Conservation (phyloP, 1,139 yeast species). For the Hyphopichia wangnamkhiaoensis region DNA sequence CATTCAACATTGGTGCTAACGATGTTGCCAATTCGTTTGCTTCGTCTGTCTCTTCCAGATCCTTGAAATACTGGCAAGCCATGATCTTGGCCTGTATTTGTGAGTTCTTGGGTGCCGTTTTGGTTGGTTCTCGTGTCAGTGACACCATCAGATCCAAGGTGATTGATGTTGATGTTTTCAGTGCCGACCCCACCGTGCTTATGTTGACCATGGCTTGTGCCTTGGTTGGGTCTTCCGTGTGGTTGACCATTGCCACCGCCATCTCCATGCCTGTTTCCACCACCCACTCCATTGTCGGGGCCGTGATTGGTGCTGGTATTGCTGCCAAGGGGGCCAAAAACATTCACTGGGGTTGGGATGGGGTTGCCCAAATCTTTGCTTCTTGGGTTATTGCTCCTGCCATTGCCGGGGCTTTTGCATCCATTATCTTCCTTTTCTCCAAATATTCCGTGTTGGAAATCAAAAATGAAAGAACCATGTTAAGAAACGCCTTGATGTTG, state of each 20-base stretch:
- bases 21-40: slow-evolving; percentile 84
- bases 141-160: slow-evolving; percentile 68
- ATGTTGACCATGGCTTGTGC: slow-evolving; percentile 80
- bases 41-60: slow-evolving; percentile 69
- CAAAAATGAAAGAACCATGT: slow-evolving; percentile 41
- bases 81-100: slow-evolving; percentile 66
- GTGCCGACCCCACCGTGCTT: slow-evolving; percentile 62
- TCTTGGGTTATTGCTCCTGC: slow-evolving; percentile 84
- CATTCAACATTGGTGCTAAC: slow-evolving; percentile 84
- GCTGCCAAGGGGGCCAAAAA: slow-evolving; percentile 64
- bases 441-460: slow-evolving; percentile 65
- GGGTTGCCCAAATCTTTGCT: slow-evolving; percentile 72
- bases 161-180: slow-evolving; percentile 51
- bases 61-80: slow-evolving; percentile 74
- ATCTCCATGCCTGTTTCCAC: slow-evolving; percentile 76
- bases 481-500: slow-evolving; percentile 55
- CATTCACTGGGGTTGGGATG: slow-evolving; percentile 75
- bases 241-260: slow-evolving; percentile 69
- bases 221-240: slow-evolving; percentile 69
- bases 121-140: slow-evolving; percentile 69
- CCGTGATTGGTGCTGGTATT: slow-evolving; percentile 71
- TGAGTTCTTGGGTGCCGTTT: slow-evolving; percentile 75
- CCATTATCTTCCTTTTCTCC: slow-evolving; percentile 57
- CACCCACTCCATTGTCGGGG: slow-evolving; percentile 80
- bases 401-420: slow-evolving; percentile 65